These are phyloP conservation scores for Uromyces viciae-fabae DNA, from an alignment of 1,284 basidiomycete genomes.

Conservation along the genomic window DNA sequence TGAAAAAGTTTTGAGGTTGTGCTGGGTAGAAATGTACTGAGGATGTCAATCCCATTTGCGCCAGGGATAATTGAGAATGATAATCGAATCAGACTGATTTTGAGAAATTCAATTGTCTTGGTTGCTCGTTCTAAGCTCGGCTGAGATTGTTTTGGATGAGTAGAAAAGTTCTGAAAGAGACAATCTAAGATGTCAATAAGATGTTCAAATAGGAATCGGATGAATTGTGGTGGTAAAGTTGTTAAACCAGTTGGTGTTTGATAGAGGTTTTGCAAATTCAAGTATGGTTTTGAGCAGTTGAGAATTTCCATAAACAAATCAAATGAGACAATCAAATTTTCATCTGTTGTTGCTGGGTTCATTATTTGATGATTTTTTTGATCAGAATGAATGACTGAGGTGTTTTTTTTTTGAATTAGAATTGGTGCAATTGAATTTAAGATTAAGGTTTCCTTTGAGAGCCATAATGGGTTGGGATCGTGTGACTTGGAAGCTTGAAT, in stretches of 20 bases:
- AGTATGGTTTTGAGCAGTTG: not conserved
- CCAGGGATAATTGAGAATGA: constrained; percentile 7
- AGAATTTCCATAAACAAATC: not conserved
- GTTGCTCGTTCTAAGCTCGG: not conserved
- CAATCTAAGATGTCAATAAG: constrained; percentile 11
- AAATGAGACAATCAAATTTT: not conserved
- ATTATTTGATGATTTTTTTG: no score
- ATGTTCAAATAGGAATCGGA: constrained; percentile 30
- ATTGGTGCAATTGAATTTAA: constrained; percentile 13
- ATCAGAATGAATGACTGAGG: not conserved
- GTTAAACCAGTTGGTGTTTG: not conserved
- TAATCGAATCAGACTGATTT: constrained; percentile 6
- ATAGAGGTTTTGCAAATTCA: constrained; percentile 18
- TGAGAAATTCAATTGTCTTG: not conserved
- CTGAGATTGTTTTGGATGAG: not conserved
- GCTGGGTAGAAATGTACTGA: constrained; percentile 20
- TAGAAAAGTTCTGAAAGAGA: not conserved
- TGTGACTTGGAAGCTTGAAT: constrained; percentile 14
- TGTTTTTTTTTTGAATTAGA: constrained; percentile 15
- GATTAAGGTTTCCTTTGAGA: not conserved
- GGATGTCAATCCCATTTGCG: not conserved
- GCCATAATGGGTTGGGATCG: not conserved
- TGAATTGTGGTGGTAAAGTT: not conserved
- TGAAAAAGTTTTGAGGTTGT: constrained; percentile 23
- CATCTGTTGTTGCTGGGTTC: not conserved